phyloP scores from a whole-genome alignment of 768 basidiomycete genomes.

The Coprinopsis sp. region DNA sequence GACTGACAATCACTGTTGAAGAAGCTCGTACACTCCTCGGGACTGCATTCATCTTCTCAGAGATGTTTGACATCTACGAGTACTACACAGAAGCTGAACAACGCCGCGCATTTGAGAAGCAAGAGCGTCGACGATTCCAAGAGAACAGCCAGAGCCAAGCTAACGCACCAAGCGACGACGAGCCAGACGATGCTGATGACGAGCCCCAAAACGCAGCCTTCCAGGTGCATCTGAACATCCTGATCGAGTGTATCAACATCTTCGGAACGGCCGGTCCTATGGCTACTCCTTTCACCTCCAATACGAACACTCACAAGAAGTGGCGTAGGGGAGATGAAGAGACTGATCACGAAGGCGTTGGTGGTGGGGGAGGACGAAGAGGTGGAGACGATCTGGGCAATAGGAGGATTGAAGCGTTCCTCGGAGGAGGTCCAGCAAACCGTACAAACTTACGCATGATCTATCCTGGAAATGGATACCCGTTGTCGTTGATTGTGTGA shows the following conservation, averaged over 20 bases:
- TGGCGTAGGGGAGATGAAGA: conserved; percentile 47
- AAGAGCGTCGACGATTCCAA: conserved; percentile 10
- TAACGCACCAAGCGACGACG: conserved; percentile 18
- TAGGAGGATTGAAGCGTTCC: conserved; percentile 55
- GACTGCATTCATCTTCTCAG: conserved; percentile 74
- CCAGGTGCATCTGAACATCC: conserved; percentile 77
- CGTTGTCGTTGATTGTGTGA: conserved; percentile 75
- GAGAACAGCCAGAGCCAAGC: conserved; percentile 13
- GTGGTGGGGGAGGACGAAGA: conserved; percentile 32
- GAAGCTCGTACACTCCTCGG: conserved; percentile 78
- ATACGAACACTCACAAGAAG: conserved; percentile 33
- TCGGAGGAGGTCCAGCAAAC: conserved; percentile 50
- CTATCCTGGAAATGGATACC: conserved; percentile 74
- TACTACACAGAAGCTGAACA: conserved; percentile 45
- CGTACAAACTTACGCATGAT: conserved; percentile 82
- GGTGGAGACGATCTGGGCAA: conserved; percentile 22
- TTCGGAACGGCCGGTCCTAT: conserved; percentile 75
- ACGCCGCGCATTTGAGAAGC: conserved; percentile 8
- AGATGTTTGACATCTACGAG: conserved; percentile 75
- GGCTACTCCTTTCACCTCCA: conserved; percentile 24
- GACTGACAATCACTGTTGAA: conserved; percentile 78
- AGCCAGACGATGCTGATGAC: conserved; percentile 19
- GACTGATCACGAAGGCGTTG: conserved; percentile 38
- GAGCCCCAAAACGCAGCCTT: conserved; percentile 46
- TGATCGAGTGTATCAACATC: conserved; percentile 90